Evolutionary conservation across 768 basidiomycete genomes (phyloP).

Genomic region (Phlegmacium glaucopus): DNA sequence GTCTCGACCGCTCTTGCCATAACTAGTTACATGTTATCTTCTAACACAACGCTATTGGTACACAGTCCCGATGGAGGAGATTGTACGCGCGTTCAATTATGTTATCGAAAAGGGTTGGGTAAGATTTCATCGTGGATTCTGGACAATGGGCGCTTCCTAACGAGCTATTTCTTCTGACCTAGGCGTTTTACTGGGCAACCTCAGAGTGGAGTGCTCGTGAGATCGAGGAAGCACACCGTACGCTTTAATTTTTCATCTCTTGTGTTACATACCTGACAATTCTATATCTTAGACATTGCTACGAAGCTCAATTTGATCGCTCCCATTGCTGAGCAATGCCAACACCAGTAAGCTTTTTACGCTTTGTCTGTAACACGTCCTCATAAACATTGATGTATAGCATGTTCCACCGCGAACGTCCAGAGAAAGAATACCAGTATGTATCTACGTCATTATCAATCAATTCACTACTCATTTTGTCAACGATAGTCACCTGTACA

Average conservation of each 20-base stretch:
- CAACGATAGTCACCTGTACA: constrained; percentile 51
- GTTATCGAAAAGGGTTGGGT: constrained; percentile 69
- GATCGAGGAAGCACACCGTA: constrained; percentile 60
- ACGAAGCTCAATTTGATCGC: constrained; percentile 59
- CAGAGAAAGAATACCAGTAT: constrained; percentile 77
- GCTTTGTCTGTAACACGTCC: too few relatives aligned
- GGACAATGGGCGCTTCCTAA: too few relatives aligned
- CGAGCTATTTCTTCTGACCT: too few relatives aligned
- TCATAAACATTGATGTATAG: too few relatives aligned
- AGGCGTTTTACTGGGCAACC: constrained; percentile 60
- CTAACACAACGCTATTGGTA: neutral
- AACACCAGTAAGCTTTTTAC: constrained; percentile 71
- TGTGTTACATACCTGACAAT: constrained; percentile 6
- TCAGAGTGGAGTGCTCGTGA: constrained; percentile 67
- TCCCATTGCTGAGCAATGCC: constrained; percentile 77
- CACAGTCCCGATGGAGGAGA: constrained; percentile 64
- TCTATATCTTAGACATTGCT: constrained; percentile 66
- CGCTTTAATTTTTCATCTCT: neutral
- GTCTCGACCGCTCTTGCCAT: neutral
- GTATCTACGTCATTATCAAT: constrained; percentile 12
- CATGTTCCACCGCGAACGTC: constrained; percentile 74
- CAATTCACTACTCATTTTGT: constrained; percentile 1
- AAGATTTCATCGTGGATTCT: too few relatives aligned
- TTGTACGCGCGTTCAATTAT: constrained; percentile 73
- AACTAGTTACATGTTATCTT: too few relatives aligned